phyloP scores from a whole-genome alignment of 306 rosid genomes.

The Sesbania bispinosa region DNA sequence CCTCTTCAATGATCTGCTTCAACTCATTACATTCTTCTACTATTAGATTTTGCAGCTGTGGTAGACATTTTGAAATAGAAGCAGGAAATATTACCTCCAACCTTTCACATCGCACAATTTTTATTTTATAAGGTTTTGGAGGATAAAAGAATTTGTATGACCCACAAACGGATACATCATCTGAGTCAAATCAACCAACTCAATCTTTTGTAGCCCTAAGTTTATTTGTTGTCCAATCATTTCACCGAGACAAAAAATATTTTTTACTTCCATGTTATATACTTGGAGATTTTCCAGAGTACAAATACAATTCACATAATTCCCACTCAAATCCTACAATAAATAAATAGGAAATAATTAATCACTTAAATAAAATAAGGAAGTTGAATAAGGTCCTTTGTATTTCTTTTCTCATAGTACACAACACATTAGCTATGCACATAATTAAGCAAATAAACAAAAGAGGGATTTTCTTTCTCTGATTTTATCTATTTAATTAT shows the following conservation, averaged over 20 bases:
- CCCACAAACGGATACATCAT: background rate
- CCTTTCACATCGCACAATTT: background rate
- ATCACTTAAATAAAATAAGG: background rate
- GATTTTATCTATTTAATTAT: too few species aligned
- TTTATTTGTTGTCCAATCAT: background rate
- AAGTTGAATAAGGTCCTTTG: too few species aligned
- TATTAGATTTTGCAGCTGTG: background rate
- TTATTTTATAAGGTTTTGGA: background rate
- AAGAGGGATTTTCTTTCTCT: too few species aligned
- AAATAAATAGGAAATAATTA: background rate
- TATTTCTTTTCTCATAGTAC: too few species aligned
- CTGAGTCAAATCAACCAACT: accelerated
- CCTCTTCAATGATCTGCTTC: conserved; percentile 19
- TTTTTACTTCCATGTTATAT: background rate
- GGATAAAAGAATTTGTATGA: background rate
- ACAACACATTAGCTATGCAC: too few species aligned
- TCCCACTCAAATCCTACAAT: background rate
- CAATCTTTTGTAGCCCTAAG: background rate
- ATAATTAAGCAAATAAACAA: too few species aligned
- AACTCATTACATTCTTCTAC: background rate
- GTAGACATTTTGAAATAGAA: background rate
- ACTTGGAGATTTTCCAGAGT: background rate
- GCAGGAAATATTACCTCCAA: background rate
- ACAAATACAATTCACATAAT: background rate
- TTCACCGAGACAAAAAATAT: background rate